Base-by-base conservation (phyloP, 164 flowering plant genomes). In the Magnolia sinica region DNA sequence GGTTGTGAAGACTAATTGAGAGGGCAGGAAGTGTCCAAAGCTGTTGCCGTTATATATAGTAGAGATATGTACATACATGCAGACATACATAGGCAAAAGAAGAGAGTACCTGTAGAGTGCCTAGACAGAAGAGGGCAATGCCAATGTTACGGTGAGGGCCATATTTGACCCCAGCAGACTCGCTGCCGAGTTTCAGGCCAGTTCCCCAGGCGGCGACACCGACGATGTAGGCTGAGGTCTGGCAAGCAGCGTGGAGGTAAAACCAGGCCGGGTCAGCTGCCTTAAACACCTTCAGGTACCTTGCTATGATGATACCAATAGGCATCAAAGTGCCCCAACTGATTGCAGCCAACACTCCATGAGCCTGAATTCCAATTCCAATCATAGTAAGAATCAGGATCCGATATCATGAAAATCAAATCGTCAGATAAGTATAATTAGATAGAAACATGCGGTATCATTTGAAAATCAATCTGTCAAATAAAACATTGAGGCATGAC, bases 301-400 rank as follows among this genome's bases (percentile, higher is more conserved):
- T 89, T n/a, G 97, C 98, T 18, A 85, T 75, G 0, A 93, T 78
- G 24, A 82, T 93, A 20, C 97, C 98, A 22, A 87, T 23, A 18
- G 98, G 98, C 90, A 94, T 83, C 83, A 94, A 18, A 11, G 81
- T 84, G 3, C 98, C 98, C 97, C 98, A 94, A 68, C 96, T 89
- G 19, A 91, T 81, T 1, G 88, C 88, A 75, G 90, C 92, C 61
- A 92, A 74, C 63, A 91, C 86, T 65, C 98, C 98, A 80, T 94
- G 98, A 79, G 85, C 81, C 98, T 94, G 91, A 65, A 79, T 31
- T 50, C 6, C 65, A 23, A 64, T 20, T 64, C 66, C 19, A 61
- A 59, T 5, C 49, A 2, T 0, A 29, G 18, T 31, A 37, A 68
- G 22, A 37, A 68, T 16, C 29, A 7, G 71, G 16, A 29, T 16